These are phyloP conservation scores for Aspergillus carlsbadensis DNA, from an alignment of 495 filamentous ascomycete genomes.

Conservation along the genomic window DNA sequence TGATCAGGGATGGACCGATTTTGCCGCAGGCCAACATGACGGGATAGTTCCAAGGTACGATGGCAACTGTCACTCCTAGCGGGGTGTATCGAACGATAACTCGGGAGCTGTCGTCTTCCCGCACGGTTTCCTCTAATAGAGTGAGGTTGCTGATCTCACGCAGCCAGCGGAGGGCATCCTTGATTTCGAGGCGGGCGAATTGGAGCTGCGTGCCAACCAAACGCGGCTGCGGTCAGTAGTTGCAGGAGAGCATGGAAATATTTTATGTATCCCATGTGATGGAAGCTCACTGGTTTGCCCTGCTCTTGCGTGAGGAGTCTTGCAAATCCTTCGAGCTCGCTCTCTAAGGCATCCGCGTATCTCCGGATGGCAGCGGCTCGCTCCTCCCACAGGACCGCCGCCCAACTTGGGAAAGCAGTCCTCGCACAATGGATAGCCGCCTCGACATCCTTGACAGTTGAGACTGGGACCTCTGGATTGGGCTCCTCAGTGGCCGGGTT, in stretches of 20 bases:
- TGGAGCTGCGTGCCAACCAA: no score
- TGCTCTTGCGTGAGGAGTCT: constrained; percentile 45
- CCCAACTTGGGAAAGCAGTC: constrained; percentile 46
- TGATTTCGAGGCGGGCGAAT: no score
- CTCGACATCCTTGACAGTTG: constrained; percentile 49
- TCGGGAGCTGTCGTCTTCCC: no score
- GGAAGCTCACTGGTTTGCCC: constrained; percentile 52
- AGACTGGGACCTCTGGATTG: constrained; percentile 52
- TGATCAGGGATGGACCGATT: constrained; percentile 51
- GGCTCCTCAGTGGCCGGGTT: constrained; percentile 41
- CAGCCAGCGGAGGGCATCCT: no score
- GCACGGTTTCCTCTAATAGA: no score
- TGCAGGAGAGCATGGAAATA: no score
- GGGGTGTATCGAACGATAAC: no score
- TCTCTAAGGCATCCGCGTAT: constrained; percentile 40
- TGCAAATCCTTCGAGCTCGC: constrained; percentile 40
- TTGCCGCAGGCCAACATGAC: constrained; percentile 28
- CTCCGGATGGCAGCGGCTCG: constrained; percentile 50
- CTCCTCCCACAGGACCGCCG: constrained; percentile 38
- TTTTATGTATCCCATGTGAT: no score
- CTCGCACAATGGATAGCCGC: constrained; percentile 42
- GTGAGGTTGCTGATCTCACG: no score
- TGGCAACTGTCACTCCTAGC: constrained; percentile 31
- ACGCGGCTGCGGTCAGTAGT: no score
- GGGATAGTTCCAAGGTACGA: constrained; percentile 34